Evolutionary conservation across 2,329 filamentous ascomycete genomes (phyloP).

Genomic region (Pezicula rhizophila): DNA sequence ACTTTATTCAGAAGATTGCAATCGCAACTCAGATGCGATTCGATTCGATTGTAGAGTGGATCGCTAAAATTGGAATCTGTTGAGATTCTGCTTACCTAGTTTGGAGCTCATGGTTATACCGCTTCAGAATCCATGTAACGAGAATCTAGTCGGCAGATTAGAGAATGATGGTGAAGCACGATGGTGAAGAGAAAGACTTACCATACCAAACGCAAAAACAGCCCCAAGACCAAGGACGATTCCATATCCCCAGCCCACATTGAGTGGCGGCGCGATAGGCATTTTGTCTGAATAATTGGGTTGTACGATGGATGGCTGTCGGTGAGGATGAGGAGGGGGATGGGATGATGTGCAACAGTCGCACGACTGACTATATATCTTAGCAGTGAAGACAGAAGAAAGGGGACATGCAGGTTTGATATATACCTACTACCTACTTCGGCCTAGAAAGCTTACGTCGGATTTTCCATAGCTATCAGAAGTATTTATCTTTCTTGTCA

Average conservation of each 20-base stretch:
- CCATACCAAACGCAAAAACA: conserved; percentile 59
- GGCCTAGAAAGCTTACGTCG: neutral
- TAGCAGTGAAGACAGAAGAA: neutral
- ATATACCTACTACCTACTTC: too few species aligned
- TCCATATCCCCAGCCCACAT: conserved; percentile 52
- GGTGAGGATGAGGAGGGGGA: too few species aligned
- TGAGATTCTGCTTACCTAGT: conserved; percentile 36
- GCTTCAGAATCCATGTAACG: conserved; percentile 28
- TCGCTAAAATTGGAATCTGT: too few species aligned
- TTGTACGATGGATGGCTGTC: conserved; percentile 1
- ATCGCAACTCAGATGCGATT: too few species aligned
- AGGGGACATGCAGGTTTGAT: conserved; percentile 2
- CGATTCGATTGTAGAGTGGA: too few species aligned
- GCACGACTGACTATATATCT: too few species aligned
- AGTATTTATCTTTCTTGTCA: too few species aligned
- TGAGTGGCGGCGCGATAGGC: conserved; percentile 26
- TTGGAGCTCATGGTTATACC: conserved; percentile 71
- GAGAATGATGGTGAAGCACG: neutral
- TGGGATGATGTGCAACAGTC: neutral
- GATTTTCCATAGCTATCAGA: too few species aligned
- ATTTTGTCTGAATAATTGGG: conserved; percentile 15
- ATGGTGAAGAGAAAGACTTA: conserved; percentile 24
- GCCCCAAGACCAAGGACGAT: conserved; percentile 55
- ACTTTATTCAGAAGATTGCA: too few species aligned
- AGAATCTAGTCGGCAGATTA: conserved; percentile 19